Conservation (phyloP, 306 rosid species). For the Sicyos edulis region DNA sequence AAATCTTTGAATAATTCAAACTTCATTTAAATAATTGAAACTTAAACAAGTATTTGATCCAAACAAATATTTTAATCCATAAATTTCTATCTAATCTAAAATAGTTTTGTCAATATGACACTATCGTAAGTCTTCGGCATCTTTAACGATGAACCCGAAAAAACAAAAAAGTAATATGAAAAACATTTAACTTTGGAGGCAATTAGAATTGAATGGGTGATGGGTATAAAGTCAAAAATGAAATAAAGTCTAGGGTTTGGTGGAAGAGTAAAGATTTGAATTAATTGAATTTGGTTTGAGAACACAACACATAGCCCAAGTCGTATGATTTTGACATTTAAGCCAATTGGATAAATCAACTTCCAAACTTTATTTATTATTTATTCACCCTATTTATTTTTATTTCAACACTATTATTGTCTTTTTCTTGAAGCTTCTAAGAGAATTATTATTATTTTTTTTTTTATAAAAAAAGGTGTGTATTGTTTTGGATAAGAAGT, state of each 20-base stretch:
- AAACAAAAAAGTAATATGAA: no score
- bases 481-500: conserved; percentile 8
- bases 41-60: no score
- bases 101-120: no score
- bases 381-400: not conserved
- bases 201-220: not conserved
- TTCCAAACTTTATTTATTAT: not conserved
- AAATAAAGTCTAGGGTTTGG: conserved; percentile 13
- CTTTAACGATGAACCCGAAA: no score
- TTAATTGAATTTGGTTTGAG: conserved; percentile 5
- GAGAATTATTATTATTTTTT: no score
- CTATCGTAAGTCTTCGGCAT: no score
- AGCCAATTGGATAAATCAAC: conserved; percentile 9
- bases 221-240: conserved; percentile 1
- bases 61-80: no score
- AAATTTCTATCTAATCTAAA: no score
- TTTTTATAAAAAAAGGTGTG: no score
- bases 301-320: not conserved
- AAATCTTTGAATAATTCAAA: no score
- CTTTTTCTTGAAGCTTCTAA: not conserved
- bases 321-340: conserved; percentile 8
- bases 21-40: no score
- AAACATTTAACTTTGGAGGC: not conserved
- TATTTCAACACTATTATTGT: not conserved
- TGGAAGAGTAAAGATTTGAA: not conserved